phyloP scores from a whole-genome alignment of 805 yeast species.

The Brettanomyces custersianus region DNA sequence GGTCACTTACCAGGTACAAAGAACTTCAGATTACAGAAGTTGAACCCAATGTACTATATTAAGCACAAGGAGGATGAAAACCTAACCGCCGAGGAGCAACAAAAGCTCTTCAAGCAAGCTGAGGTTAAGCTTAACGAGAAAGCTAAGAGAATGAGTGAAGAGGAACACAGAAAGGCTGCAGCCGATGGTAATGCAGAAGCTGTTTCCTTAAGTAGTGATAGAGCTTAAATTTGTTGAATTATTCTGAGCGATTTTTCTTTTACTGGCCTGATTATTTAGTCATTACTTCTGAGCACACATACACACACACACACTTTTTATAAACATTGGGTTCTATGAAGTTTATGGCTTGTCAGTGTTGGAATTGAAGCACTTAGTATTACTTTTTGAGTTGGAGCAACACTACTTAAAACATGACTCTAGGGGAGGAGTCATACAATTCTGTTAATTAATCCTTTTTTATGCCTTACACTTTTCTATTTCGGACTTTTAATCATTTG shows the following conservation, averaged over 20 bases:
- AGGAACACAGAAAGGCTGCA: constrained; percentile 6
- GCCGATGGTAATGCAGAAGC: not conserved
- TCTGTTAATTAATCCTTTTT: too few species aligned
- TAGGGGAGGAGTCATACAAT: too few species aligned
- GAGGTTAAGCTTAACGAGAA: constrained; percentile 20
- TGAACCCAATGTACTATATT: constrained; percentile 69
- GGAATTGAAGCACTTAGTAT: too few species aligned
- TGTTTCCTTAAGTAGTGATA: too few species aligned
- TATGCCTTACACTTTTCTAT: too few species aligned
- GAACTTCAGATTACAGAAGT: constrained; percentile 34
- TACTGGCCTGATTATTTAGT: not conserved
- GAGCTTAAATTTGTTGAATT: not conserved
- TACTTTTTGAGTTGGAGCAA: too few species aligned
- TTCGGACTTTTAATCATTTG: too few species aligned
- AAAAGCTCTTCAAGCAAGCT: constrained; percentile 39
- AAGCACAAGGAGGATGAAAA: constrained; percentile 60
- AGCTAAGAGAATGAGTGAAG: constrained; percentile 16
- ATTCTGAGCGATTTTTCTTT: too few species aligned
- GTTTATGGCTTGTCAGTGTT: not conserved
- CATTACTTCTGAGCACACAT: constrained; percentile 2
- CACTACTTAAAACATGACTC: too few species aligned
- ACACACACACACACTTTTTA: constrained; percentile 12
- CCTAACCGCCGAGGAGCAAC: constrained; percentile 42
- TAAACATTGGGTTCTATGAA: too few species aligned
- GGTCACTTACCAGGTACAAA: constrained; percentile 74